These are phyloP conservation scores for Gnaphalium uliginosum DNA, from an alignment of 129 eudicot species.

Conservation along the genomic window DNA sequence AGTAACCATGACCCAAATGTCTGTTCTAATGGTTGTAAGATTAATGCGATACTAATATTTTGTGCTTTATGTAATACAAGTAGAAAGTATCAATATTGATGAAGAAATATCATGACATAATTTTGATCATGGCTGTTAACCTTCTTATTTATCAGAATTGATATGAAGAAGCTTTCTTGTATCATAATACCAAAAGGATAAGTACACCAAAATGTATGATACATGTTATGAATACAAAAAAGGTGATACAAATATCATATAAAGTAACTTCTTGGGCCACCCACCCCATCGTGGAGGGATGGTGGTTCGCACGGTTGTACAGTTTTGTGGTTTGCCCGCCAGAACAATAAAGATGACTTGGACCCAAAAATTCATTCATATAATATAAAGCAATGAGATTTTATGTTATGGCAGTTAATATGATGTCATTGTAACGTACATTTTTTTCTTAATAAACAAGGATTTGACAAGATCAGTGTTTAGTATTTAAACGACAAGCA, in stretches of 20 bases:
- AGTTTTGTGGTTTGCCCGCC: no score
- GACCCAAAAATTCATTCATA: no score
- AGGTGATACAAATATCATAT: no score
- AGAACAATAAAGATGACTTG: no score
- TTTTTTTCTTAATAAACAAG: background rate
- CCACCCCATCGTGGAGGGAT: no score
- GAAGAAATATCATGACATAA: background rate
- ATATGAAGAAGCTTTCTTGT: no score
- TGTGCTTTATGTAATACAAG: slow-evolving; percentile 8
- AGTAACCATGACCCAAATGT: background rate
- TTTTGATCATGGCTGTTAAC: background rate
- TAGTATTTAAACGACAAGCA: background rate
- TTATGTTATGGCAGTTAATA: background rate
- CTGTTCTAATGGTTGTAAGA: slow-evolving; percentile 11
- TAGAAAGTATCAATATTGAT: background rate
- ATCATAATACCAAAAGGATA: no score
- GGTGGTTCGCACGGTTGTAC: no score
- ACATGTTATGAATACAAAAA: background rate
- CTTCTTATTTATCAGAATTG: no score
- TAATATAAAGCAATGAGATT: background rate
- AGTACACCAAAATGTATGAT: no score
- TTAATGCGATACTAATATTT: slow-evolving; percentile 16
- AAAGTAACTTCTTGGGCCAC: no score
- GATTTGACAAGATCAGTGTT: background rate
- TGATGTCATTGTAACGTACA: background rate